Evolutionary conservation across 345 rosid genomes (phyloP).

Genomic region (Erodium maritimum): DNA sequence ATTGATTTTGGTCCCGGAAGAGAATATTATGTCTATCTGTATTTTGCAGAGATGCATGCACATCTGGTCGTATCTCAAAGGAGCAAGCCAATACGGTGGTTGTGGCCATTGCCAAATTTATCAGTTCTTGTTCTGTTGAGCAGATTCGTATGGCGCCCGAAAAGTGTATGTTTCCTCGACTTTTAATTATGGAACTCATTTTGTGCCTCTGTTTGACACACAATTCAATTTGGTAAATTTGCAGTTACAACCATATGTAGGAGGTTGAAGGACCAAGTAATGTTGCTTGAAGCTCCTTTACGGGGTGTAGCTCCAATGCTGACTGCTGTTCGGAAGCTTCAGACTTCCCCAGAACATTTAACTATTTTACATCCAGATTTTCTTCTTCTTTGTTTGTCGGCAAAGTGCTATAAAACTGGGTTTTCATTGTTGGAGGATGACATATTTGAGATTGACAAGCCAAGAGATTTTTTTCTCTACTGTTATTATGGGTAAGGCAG

Average conservation of each 20-base stretch:
- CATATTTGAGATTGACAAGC: conserved; percentile 78
- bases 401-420: conserved; percentile 71
- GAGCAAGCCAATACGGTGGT: conserved; percentile 40
- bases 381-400: conserved; percentile 72
- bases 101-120: conserved; percentile 41
- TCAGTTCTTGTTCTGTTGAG: conserved; percentile 43
- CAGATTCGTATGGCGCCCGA: conserved; percentile 72
- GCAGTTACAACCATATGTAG: conserved; percentile 65
- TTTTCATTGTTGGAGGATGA: conserved; percentile 72
- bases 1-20: not conserved
- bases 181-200: not conserved
- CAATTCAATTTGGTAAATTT: conserved; percentile 11
- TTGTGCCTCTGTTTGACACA: not conserved
- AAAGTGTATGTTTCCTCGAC: conserved; percentile 38
- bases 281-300: conserved; percentile 48
- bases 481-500: conserved; percentile 79
- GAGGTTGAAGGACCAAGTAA: conserved; percentile 69
- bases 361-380: conserved; percentile 80
- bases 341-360: conserved; percentile 58
- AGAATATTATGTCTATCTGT: not conserved
- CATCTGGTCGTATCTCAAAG: conserved; percentile 28
- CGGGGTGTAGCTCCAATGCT: conserved; percentile 71
- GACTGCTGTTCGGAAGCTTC: conserved; percentile 62
- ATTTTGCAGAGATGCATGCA: conserved; percentile 39
- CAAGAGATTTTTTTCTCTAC: conserved; percentile 77